Percentiles rank a stretch among this genome's conserved stretches.
phyloP scores from a whole-genome alignment of 164 flowering plant genomes.

The Vitis rupestris region DNA sequence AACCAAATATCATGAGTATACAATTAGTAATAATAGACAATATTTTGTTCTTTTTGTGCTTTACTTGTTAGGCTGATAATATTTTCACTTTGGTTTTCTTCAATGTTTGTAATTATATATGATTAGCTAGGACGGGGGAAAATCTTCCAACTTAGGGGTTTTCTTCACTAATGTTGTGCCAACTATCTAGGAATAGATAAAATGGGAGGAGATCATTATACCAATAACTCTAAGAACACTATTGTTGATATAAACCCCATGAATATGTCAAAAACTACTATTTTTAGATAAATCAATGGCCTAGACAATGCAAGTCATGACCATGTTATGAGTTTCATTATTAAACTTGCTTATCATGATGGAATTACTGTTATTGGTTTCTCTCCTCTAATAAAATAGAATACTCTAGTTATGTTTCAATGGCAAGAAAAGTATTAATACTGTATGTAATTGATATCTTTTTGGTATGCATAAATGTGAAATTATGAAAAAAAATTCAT shows the following conservation, averaged over 20 bases:
- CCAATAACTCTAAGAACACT: constrained; percentile 23
- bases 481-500: no score
- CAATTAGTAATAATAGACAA: no score
- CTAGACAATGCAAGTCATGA: constrained; percentile 40
- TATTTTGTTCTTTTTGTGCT: no score
- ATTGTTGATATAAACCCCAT: constrained; percentile 61
- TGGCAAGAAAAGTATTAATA: constrained; percentile 15
- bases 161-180: constrained; percentile 70
- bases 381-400: constrained; percentile 23
- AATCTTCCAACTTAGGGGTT: constrained; percentile 58
- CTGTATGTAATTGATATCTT: no score
- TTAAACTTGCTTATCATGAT: constrained; percentile 15
- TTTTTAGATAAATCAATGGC: constrained; percentile 37
- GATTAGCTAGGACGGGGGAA: constrained; percentile 51
- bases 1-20: no score
- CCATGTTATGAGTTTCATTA: constrained; percentile 25
- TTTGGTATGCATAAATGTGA: neutral
- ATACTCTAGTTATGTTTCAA: constrained; percentile 23
- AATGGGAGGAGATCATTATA: constrained; percentile 34
- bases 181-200: constrained; percentile 51
- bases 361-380: constrained; percentile 24
- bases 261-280: constrained; percentile 49
- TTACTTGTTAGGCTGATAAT: neutral
- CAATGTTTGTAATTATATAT: constrained; percentile 9
- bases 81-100: neutral